Base-by-base conservation (phyloP, 2,329 filamentous ascomycete genomes). In the Penicillium sp. region DNA sequence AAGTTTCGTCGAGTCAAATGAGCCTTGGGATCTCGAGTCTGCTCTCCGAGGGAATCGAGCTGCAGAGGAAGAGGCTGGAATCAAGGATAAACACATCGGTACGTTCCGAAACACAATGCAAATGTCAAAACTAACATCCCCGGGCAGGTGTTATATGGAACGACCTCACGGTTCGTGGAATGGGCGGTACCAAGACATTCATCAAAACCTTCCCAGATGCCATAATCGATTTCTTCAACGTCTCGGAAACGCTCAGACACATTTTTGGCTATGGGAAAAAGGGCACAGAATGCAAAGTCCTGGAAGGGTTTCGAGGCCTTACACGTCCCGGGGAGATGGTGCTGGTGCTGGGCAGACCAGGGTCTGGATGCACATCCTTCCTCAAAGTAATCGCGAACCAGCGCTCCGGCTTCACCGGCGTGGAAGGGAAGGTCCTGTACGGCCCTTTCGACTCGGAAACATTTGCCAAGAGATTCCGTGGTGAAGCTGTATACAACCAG, bases 241-340 rank as follows among this genome's bases (percentile, higher is more conserved):
- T 88, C 41, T 78, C 84, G 51, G 80, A 80, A 3, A 88, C 86
- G 0, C 67, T 84, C 44, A 80, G 80, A 70, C 75, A 73, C 15
- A 61, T 89, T 8, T 71, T 91, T 1, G 86, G 87, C 0, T 63
- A 83, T 13, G 82, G 83, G 0, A 81, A 81, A 49, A 88, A 87
- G 66, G 84, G 84, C 2, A 75, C 75, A 28, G 86, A 95, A 65
- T 80, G 84, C 35, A 84, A 88, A 5, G 84, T 95, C 40, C 72
- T 95, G 23, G 78, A 88, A 53, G 76, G 81, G 56, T 93, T 66
- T 29, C 53, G 55, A 4, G 72, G 86, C 28, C 78, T 87, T 1
- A 81, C 83, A 49, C 83, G 85, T 55, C 87, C 89, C 0, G 91
- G 90, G 1, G 90, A 95, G 75, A 95, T 95, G 89, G 80, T 92